phyloP scores from a whole-genome alignment of 2,329 filamentous ascomycete species.

The Calonectria fujianensis region DNA sequence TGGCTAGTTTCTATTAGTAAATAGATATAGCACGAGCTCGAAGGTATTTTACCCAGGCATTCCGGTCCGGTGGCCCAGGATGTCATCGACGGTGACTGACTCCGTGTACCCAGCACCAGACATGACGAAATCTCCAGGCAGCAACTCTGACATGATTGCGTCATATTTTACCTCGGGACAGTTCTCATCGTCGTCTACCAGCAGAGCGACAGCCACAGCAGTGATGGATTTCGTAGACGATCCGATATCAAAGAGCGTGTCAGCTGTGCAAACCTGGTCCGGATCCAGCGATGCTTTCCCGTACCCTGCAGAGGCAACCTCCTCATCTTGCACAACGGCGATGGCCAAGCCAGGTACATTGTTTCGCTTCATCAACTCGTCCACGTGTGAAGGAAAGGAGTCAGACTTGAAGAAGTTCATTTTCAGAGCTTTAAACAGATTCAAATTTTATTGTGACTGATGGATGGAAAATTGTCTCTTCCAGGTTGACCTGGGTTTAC shows the following conservation, averaged over 20 bases:
- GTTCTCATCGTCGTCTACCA: constrained; percentile 50
- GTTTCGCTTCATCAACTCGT: constrained; percentile 45
- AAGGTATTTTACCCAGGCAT: constrained; percentile 46
- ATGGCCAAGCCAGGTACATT: constrained; percentile 53
- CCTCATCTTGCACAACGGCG: constrained; percentile 46
- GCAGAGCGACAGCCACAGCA: constrained; percentile 51
- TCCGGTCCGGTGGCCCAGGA: constrained; percentile 53
- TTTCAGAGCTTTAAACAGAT: not conserved
- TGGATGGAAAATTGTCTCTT: not conserved
- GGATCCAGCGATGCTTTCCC: constrained; percentile 49
- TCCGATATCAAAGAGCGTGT: constrained; percentile 56
- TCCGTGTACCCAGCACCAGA: constrained; percentile 44
- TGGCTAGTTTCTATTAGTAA: constrained; percentile 41
- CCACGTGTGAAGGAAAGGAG: constrained; percentile 42
- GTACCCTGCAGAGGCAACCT: constrained; percentile 49
- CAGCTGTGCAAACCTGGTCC: constrained; percentile 43
- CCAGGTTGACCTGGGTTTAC: not conserved
- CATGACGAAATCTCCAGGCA: constrained; percentile 56
- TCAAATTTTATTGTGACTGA: not conserved
- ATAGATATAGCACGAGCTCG: not conserved
- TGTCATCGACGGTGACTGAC: constrained; percentile 51
- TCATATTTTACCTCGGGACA: constrained; percentile 52
- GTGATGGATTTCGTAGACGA: constrained; percentile 55
- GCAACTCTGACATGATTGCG: constrained; percentile 49
- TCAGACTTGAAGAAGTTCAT: constrained; percentile 48